phyloP scores from a whole-genome alignment of 2,329 filamentous ascomycete species.

The Exophiala spinifera region DNA sequence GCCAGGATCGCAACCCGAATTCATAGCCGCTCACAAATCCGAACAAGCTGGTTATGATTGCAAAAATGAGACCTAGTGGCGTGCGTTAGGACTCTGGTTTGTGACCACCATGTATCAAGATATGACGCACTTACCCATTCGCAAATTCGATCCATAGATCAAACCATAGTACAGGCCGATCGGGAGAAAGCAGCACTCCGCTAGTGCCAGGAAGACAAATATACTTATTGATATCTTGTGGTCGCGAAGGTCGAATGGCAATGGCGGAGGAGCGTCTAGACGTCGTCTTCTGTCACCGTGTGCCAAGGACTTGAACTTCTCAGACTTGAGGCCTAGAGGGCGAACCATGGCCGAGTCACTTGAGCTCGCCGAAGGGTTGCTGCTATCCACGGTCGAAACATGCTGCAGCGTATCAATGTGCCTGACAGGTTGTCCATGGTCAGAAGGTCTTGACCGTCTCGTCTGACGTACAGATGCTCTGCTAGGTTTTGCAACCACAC shows the following conservation, averaged over 20 bases:
- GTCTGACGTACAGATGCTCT: no score
- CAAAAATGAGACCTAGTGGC: conserved; percentile 14
- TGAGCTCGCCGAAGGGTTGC: background rate
- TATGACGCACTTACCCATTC: conserved; percentile 14
- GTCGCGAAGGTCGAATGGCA: conserved; percentile 23
- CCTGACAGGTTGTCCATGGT: background rate
- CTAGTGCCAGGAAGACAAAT: conserved; percentile 19
- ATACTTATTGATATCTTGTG: conserved; percentile 21
- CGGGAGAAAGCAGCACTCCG: conserved; percentile 23
- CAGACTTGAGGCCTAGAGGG: background rate
- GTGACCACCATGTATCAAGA: background rate
- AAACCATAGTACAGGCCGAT: conserved; percentile 24
- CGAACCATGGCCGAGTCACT: background rate
- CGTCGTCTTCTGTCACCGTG: conserved; percentile 3
- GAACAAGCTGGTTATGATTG: conserved; percentile 20
- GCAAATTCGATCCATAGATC: conserved; percentile 18
- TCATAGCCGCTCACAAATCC: conserved; percentile 24
- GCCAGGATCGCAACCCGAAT: conserved; percentile 22
- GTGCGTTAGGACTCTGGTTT: background rate
- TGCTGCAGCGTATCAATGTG: background rate
- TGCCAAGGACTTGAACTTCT: background rate
- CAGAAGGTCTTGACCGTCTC: no score
- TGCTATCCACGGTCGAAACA: background rate
- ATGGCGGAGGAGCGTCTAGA: conserved; percentile 13
- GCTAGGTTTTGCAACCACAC: no score